Conservation (phyloP, 345 rosid genomes). For the Linum usitatissimum region DNA sequence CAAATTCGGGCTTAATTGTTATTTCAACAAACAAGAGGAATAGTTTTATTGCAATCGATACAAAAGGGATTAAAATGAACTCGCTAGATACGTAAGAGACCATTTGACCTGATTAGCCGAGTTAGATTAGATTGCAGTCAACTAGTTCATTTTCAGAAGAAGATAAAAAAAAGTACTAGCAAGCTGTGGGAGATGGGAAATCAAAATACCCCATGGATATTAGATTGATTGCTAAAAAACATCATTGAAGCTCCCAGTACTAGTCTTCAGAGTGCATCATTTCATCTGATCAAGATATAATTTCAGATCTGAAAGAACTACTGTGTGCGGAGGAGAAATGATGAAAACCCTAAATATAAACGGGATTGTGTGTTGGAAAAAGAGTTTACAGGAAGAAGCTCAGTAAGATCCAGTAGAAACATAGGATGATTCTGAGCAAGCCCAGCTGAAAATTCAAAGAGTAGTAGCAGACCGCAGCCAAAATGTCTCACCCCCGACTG, state of each 20-base stretch:
- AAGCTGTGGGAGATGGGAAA: slow-evolving; percentile 4
- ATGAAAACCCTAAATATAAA: slow-evolving; percentile 30
- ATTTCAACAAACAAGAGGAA: too few relatives aligned
- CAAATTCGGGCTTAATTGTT: too few relatives aligned
- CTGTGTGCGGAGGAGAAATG: slow-evolving; percentile 10
- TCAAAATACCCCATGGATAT: slow-evolving; percentile 24
- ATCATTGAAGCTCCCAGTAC: slow-evolving; percentile 10
- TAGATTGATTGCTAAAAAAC: slow-evolving; percentile 13
- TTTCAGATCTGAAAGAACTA: slow-evolving; percentile 18
- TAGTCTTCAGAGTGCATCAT: slow-evolving; percentile 6
- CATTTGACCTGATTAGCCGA: too few relatives aligned
- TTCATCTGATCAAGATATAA: slow-evolving; percentile 3
- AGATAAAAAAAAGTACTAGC: neutral
- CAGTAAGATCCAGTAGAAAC: slow-evolving; percentile 29
- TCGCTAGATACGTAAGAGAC: too few relatives aligned
- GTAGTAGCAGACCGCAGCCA: slow-evolving; percentile 2
- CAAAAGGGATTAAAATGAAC: too few relatives aligned
- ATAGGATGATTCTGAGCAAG: slow-evolving; percentile 6
- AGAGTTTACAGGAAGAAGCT: neutral
- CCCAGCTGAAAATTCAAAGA: neutral
- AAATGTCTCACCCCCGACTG: neutral
- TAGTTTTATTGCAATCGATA: too few relatives aligned
- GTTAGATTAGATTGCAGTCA: too few relatives aligned
- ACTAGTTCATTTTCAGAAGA: neutral
- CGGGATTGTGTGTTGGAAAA: slow-evolving; percentile 8